These are phyloP conservation scores for Raphanus raphanistrum DNA, from an alignment of 345 rosid genomes.

Conservation along the genomic window DNA sequence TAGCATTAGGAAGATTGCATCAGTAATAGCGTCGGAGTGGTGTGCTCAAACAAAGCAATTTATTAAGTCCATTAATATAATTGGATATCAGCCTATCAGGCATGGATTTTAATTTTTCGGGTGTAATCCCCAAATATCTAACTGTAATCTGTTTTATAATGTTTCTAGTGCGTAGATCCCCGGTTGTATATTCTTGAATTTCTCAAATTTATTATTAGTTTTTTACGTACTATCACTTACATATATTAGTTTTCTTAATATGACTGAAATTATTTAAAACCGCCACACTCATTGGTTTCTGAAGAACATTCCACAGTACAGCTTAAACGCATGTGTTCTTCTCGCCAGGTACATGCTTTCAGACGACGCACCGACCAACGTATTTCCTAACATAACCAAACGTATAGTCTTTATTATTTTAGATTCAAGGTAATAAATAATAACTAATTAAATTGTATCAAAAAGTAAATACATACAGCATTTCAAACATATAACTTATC, in stretches of 20 bases:
- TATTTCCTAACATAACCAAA: conserved; percentile 1
- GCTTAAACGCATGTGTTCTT: conserved; percentile 36
- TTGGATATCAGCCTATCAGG: background rate
- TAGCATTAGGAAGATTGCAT: conserved; percentile 24
- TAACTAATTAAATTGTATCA: background rate
- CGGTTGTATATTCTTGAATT: background rate
- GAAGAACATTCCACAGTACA: conserved; percentile 40
- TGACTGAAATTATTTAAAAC: background rate
- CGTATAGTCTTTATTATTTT: background rate
- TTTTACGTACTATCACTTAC: conserved; percentile 20
- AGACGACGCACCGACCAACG: conserved; percentile 30
- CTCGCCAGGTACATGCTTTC: conserved; percentile 29
- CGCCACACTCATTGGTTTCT: conserved; percentile 26
- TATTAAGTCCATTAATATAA: background rate
- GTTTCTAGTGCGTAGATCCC: conserved; percentile 28
- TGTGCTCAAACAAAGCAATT: conserved; percentile 12
- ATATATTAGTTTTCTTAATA: conserved; percentile 11
- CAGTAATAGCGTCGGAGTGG: conserved; percentile 11
- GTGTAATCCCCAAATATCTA: conserved; percentile 5
- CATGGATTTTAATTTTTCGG: conserved; percentile 1
- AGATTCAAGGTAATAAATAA: conserved; percentile 2
- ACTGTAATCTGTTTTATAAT: conserved; percentile 22
- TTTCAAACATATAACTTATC: background rate
- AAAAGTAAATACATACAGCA: background rate
- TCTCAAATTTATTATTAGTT: background rate